phyloP scores from a whole-genome alignment of 2,329 filamentous ascomycete species.

The Torrubiellomyces zombiae region DNA sequence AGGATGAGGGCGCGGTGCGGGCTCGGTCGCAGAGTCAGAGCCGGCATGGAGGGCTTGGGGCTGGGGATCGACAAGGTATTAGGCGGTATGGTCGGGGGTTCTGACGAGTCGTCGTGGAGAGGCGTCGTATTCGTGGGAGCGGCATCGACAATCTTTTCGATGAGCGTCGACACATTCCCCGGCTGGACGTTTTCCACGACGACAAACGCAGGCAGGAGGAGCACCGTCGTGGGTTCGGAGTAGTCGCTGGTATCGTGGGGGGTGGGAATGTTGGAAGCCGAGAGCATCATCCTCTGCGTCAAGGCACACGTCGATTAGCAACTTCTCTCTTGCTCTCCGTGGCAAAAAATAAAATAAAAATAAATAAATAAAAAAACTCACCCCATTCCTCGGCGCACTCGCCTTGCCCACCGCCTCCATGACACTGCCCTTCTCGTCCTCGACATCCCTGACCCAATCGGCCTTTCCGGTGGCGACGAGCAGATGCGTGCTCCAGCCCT shows the following conservation, averaged over 20 bases:
- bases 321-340: too few relatives aligned
- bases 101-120: too few relatives aligned
- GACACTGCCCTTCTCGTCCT: conserved; percentile 70
- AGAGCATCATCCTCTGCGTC: conserved; percentile 71
- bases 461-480: conserved; percentile 89
- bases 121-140: conserved; percentile 60
- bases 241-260: conserved; percentile 49
- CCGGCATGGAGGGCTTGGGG: conserved; percentile 12
- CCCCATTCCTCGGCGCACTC: conserved; percentile 48
- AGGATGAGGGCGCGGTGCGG: conserved; percentile 79
- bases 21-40: conserved; percentile 31
- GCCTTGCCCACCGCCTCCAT: conserved; percentile 57
- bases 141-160: conserved; percentile 51
- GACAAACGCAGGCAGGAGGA: conserved; percentile 74
- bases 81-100: conserved; percentile 22
- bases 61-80: conserved; percentile 13
- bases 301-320: too few relatives aligned
- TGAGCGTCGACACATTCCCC: conserved; percentile 51
- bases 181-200: conserved; percentile 74
- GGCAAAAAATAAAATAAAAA: conserved; percentile 1
- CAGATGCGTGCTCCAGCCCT: conserved; percentile 77
- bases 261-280: conserved; percentile 78
- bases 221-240: conserved; percentile 55
- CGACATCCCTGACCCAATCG: conserved; percentile 84
- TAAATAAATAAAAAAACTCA: conserved; percentile 22